Conservation (phyloP, 257 asterid species). For the Haberlea rhodopensis region DNA sequence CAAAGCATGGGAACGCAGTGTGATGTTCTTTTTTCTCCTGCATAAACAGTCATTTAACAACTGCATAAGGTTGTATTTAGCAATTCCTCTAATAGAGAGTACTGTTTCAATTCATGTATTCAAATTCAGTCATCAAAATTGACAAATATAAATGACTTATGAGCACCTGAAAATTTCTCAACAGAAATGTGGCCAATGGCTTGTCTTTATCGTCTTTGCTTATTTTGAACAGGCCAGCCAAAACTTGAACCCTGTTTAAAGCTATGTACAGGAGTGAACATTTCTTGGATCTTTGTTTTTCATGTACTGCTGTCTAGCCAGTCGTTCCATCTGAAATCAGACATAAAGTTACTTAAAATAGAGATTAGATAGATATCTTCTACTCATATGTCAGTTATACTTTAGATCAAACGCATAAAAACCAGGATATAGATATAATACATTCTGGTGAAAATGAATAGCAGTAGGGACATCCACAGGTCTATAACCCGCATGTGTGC, state of each 20-base stretch:
- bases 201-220: slow-evolving; percentile 95
- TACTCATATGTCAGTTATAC: not conserved
- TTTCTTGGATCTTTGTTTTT: slow-evolving; percentile 82
- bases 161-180: slow-evolving; percentile 89
- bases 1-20: slow-evolving; percentile 1
- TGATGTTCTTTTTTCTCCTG: not conserved
- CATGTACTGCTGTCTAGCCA: slow-evolving; percentile 84
- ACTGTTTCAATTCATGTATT: slow-evolving; percentile 11
- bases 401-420: not conserved
- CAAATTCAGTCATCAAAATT: slow-evolving; percentile 4
- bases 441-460: slow-evolving; percentile 14
- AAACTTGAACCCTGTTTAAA: slow-evolving; percentile 87
- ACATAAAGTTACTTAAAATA: slow-evolving; percentile 24
- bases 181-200: slow-evolving; percentile 76
- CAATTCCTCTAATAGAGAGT: slow-evolving; percentile 7
- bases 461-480: slow-evolving; percentile 9
- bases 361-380: slow-evolving; percentile 13
- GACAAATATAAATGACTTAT: slow-evolving; percentile 8
- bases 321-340: slow-evolving; percentile 77
- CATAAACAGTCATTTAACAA: slow-evolving; percentile 18
- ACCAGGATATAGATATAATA: not conserved
- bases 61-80: slow-evolving; percentile 8
- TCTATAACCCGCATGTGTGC: slow-evolving; percentile 20
- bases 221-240: slow-evolving; percentile 90
- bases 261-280: slow-evolving; percentile 89